Base-by-base conservation (phyloP, 2,329 filamentous ascomycete species). In the Biscogniauxia sp. region DNA sequence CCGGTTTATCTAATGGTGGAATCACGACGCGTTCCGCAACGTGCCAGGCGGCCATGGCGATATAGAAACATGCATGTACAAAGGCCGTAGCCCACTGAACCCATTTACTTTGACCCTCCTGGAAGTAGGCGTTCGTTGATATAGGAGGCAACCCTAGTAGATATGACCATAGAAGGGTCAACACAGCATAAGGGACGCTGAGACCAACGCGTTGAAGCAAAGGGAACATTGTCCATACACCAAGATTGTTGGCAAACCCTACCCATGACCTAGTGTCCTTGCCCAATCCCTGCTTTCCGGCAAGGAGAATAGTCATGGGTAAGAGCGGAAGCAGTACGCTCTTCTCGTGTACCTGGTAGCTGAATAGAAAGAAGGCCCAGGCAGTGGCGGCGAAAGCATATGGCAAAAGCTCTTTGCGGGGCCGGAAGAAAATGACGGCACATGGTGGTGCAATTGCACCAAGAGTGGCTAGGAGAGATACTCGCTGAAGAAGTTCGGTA, bases 331-430 rank as follows among this genome's bases (percentile, higher is more conserved):
- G 84, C 5, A 99, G 81, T 0, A 97, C 92, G 66, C 93, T 97
- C 83, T 99, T 99, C 78, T 99, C 95, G 71, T 99, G 95, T 0
- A 99, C 96, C 73, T 99, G 95, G 74, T 96, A 99, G 69, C 92
- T 96, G 78, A 96, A 98, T 17, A 99, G 81, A 75, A 98, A 99
- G 80, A 99, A 99, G 0, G 90, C 94, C 95, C 95, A 99, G 1
- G 93, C 91, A 0, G 91, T 93, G 1, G 90, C 84, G 1, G 93
- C 89, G 60, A 98, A 86, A 0, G 91, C 91, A 41, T 91, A 83
- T 0, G 93, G 93, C 15, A 98, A 78, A 4, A 95, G 81, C 51
- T 88, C 85, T 68, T 89, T 93, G 54, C 86, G 85, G 0, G 95
- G 95, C 55, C 88, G 88, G 58, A 92, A 73, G 73, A 97, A 91